These are phyloP conservation scores for Emmonsiellopsis sp. DNA, from an alignment of 2,329 filamentous ascomycete genomes.

Conservation along the genomic window DNA sequence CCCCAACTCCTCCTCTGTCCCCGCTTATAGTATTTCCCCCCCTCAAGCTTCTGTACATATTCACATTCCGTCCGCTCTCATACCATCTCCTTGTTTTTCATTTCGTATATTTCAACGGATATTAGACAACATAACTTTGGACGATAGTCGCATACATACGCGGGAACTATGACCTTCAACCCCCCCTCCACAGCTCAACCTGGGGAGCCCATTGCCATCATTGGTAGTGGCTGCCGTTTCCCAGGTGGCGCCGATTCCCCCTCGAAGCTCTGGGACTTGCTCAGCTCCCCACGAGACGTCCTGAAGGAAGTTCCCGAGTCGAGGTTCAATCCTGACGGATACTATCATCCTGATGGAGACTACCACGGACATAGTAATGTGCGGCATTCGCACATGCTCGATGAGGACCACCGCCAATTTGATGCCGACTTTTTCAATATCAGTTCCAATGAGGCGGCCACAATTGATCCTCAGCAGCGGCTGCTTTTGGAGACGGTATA, in stretches of 20 bases:
- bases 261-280: slow-evolving; percentile 33
- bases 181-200: background rate
- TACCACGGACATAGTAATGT: slow-evolving; percentile 14
- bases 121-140: too few species aligned
- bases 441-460: slow-evolving; percentile 16
- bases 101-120: too few species aligned
- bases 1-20: too few species aligned
- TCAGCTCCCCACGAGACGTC: slow-evolving; percentile 10
- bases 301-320: slow-evolving; percentile 12
- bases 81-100: too few species aligned
- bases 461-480: slow-evolving; percentile 23
- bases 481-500: slow-evolving; percentile 29
- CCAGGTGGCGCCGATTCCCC: slow-evolving; percentile 29
- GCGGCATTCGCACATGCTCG: slow-evolving; percentile 5
- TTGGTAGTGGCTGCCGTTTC: slow-evolving; percentile 37
- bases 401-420: slow-evolving; percentile 14
- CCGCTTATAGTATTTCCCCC: too few species aligned
- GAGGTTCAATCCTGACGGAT: slow-evolving; percentile 13
- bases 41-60: too few species aligned
- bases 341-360: slow-evolving; percentile 14
- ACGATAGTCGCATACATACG: background rate
- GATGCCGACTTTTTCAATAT: slow-evolving; percentile 19
- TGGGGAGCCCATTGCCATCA: slow-evolving; percentile 33
- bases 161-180: background rate
- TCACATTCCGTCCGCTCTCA: too few species aligned